Evolutionary conservation across 768 basidiomycete species (phyloP).

Genomic region (Punctularia strigosozonata): DNA sequence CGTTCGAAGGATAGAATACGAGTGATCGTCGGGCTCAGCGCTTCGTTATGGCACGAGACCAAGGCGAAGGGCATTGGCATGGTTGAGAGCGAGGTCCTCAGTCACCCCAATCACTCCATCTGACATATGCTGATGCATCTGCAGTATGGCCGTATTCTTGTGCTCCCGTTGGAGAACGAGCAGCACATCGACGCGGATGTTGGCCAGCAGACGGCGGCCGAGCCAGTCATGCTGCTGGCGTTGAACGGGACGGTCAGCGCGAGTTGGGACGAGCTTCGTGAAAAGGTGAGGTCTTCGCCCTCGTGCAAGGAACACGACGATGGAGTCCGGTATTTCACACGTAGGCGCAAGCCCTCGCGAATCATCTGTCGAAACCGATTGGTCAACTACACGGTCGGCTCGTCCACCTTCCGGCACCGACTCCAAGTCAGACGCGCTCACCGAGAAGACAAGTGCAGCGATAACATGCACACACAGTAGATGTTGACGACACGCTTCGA

Average conservation of each 20-base stretch:
- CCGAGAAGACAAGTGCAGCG: too few species aligned
- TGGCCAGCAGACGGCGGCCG: conserved; percentile 12
- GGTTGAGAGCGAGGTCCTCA: conserved; percentile 66
- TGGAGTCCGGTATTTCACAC: background rate
- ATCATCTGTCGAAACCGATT: conserved; percentile 15
- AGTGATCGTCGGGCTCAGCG: conserved; percentile 58
- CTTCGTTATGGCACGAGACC: conserved; percentile 73
- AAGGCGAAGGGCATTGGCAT: conserved; percentile 52
- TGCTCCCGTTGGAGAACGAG: conserved; percentile 54
- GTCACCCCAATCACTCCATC: background rate
- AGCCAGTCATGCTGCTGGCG: conserved; percentile 59
- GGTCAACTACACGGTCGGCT: conserved; percentile 10
- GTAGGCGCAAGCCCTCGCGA: conserved; percentile 10
- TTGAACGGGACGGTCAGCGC: conserved; percentile 48
- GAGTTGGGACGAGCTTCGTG: conserved; percentile 55
- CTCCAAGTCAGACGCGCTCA: too few species aligned
- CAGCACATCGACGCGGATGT: conserved; percentile 16
- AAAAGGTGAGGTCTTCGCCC: conserved; percentile 34
- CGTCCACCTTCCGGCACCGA: too few species aligned
- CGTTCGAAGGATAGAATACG: conserved; percentile 64
- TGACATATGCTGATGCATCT: background rate
- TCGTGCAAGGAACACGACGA: background rate
- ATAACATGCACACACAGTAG: too few species aligned
- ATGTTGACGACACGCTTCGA: too few species aligned
- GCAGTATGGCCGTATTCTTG: conserved; percentile 62